Percentiles rank a stretch among this genome's conserved stretches.
Conservation (phyloP, 2,329 filamentous ascomycete genomes). For the Fusarium sp. region DNA sequence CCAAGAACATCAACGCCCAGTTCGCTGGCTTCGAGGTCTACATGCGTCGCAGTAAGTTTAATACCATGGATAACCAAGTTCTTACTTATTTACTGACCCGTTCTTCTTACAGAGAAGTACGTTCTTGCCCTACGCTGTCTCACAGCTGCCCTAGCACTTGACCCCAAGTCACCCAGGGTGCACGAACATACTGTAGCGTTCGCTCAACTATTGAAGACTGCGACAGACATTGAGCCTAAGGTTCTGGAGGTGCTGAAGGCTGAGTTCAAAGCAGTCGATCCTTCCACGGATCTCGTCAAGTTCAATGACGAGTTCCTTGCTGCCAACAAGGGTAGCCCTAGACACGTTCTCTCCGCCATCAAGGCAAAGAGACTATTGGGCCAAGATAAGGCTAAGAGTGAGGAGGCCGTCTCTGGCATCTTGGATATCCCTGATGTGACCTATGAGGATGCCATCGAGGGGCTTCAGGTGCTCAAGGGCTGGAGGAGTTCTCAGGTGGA, state of each 20-base stretch:
- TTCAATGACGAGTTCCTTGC: conserved; percentile 74
- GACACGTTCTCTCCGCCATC: conserved; percentile 72
- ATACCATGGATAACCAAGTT: background rate
- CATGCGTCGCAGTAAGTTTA: conserved; percentile 77
- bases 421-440: conserved; percentile 62
- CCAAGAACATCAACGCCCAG: conserved; percentile 84
- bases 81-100: background rate
- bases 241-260: conserved; percentile 75
- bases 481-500: conserved; percentile 62
- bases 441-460: conserved; percentile 64
- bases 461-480: conserved; percentile 54
- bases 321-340: conserved; percentile 69
- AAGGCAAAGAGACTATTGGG: conserved; percentile 68
- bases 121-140: conserved; percentile 88
- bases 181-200: conserved; percentile 80
- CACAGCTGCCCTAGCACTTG: conserved; percentile 74
- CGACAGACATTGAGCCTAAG: conserved; percentile 68
- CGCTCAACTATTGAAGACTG: conserved; percentile 67
- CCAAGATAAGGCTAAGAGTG: conserved; percentile 64
- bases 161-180: conserved; percentile 75
- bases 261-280: conserved; percentile 70
- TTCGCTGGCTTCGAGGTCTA: conserved; percentile 90
- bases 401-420: conserved; percentile 70
- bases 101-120: conserved; percentile 74
- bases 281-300: conserved; percentile 66